Percentiles rank a stretch among this genome's conserved stretches.
Conservation (phyloP, 2,329 filamentous ascomycete genomes). For the Diaporthe caulivora region DNA sequence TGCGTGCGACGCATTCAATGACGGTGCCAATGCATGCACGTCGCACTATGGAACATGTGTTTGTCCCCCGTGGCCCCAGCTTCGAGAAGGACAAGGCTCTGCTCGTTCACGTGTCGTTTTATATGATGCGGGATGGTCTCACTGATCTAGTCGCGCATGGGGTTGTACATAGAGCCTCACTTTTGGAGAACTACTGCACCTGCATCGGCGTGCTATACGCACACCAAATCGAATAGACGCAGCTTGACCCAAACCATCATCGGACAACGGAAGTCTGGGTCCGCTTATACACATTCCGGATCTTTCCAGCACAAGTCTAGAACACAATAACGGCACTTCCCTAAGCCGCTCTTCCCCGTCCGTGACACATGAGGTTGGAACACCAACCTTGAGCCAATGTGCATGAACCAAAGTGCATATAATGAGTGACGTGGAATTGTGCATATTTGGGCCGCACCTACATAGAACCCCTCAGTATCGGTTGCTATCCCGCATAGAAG, state of each 20-base stretch:
- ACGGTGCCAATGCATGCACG: not conserved
- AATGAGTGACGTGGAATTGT: not conserved
- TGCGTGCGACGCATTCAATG: not conserved
- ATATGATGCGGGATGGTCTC: not conserved
- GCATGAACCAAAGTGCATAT: too few relatives aligned
- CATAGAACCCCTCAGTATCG: not conserved
- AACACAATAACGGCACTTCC: not conserved
- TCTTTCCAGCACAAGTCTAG: not conserved
- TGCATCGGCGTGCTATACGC: not conserved
- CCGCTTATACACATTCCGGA: not conserved
- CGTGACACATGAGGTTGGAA: not conserved
- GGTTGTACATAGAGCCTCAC: not conserved
- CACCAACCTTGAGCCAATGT: not conserved
- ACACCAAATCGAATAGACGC: not conserved
- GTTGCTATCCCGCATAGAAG: not conserved
- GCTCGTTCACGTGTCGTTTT: not conserved
- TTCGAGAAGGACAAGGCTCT: not conserved
- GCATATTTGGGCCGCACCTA: not conserved
- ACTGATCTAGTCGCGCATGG: not conserved
- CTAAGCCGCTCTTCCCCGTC: constrained; percentile 5
- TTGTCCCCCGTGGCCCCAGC: too few relatives aligned
- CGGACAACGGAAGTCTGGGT: not conserved
- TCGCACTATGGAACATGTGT: not conserved
- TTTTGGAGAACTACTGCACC: not conserved
- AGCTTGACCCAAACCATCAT: not conserved